Evolutionary conservation across 768 basidiomycete species (phyloP), one percentile per base, ranked within the genome.

Genomic region (Russula sp.): DNA sequence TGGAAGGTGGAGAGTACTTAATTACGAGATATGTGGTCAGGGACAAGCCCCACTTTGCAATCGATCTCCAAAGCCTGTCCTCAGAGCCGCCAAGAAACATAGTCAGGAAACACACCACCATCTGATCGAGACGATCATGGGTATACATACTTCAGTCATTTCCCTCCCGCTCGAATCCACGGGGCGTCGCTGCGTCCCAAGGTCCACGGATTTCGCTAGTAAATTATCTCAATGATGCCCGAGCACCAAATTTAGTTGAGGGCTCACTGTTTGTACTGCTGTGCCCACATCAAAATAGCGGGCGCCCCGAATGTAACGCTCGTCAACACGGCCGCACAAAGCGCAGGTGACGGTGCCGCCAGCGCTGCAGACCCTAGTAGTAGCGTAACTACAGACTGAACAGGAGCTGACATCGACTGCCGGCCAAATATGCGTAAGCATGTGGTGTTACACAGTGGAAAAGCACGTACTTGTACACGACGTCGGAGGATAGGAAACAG

Each of bases 161-260:
- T 34, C 27, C 42, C n/a, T 27, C 22, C 52, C 27, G 52, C 18
- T 54, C 44, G 10, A 54, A 39, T 37, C 59, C 59, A 53, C 59
- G 59, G 3, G 91, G 91, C 67, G 86, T 81, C 35, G 91, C 91
- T 31, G 89, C 88, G 73, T 94, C 92, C 92, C 92, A 94, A 65
- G 91, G 88, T 9, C 92, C 92, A 64, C 89, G 83, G 72, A 94
- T 87, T 75, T 92, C 90, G 73, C 91, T 94, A 70, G n/a, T 58
- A 42, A 68, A 61, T 56, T 22, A n/a, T 59, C 47, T 63, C 22
- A 42, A 57, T 37, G 31, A 32, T 54, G 27, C 39, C 14, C 10
- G 0, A 2, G 22, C 13, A 9, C 32, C 16, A 44, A 10, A 18
- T 16, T 16, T 6, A 59, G 55, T 54, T 10, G 20, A 48, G 27